These are phyloP conservation scores for Wickerhamiella parazyma DNA, from an alignment of 805 yeast genomes.

Conservation along the genomic window DNA sequence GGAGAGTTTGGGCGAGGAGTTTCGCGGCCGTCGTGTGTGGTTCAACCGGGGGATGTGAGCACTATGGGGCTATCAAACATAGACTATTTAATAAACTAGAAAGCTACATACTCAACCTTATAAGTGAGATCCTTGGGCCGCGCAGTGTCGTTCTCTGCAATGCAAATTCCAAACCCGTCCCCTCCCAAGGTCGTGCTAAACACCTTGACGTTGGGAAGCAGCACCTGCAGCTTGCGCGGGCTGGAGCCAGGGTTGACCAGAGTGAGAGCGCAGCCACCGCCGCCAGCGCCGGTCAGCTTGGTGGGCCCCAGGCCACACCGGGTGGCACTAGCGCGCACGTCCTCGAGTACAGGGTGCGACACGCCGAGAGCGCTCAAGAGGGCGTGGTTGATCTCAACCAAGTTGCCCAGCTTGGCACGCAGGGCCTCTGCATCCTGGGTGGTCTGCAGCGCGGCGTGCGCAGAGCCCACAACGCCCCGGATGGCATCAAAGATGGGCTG, in stretches of 20 bases:
- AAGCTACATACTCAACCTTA: not conserved
- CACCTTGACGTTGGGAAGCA: constrained; percentile 32
- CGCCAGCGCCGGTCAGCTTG: constrained; percentile 96
- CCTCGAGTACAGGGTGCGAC: constrained; percentile 82
- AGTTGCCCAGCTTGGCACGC: constrained; percentile 25
- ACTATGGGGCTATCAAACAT: not conserved
- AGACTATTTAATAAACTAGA: not conserved
- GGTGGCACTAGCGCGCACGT: constrained; percentile 54
- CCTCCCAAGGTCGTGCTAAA: constrained; percentile 81
- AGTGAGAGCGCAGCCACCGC: constrained; percentile 97
- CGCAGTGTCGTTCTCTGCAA: not conserved
- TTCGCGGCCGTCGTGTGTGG: constrained; percentile 45
- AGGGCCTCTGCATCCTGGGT: constrained; percentile 27
- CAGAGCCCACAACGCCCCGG: constrained; percentile 59
- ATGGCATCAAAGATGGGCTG: constrained; percentile 58
- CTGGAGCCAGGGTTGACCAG: constrained; percentile 34
- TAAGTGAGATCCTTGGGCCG: not conserved
- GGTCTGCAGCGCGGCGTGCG: constrained; percentile 50
- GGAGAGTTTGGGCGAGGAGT: constrained; percentile 46
- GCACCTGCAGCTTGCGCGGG: constrained; percentile 24
- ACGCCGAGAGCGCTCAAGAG: constrained; percentile 76
- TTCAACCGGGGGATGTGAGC: constrained; percentile 85
- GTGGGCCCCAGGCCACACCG: constrained; percentile 62
- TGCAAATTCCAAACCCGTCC: constrained; percentile 55
- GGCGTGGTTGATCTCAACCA: constrained; percentile 78